These are phyloP conservation scores for Binderoboletus segoi DNA, from an alignment of 1,284 basidiomycete species.

Conservation along the genomic window DNA sequence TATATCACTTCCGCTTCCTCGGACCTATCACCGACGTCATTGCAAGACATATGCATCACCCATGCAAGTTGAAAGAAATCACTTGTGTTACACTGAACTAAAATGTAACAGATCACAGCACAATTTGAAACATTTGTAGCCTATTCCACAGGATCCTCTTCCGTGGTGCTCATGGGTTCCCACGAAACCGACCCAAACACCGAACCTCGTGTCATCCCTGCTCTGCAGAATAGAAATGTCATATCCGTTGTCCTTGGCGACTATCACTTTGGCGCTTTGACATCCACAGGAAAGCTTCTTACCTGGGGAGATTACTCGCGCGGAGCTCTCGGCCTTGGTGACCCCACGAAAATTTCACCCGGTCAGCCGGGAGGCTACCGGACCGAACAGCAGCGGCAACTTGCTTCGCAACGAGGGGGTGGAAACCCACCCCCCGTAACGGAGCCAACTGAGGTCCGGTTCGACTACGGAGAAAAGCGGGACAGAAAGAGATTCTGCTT, in stretches of 20 bases:
- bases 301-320: conserved; percentile 83
- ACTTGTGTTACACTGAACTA: conserved; percentile 5
- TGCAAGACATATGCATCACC: conserved; percentile 60
- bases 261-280: conserved; percentile 87
- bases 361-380: conserved; percentile 66
- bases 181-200: conserved; percentile 44
- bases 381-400: conserved; percentile 38
- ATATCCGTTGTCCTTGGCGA: conserved; percentile 89
- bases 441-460: conserved; percentile 70
- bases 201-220: conserved; percentile 63
- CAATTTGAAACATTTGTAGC: conserved; percentile 80
- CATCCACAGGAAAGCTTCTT: conserved; percentile 71
- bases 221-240: conserved; percentile 70
- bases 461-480: conserved; percentile 56
- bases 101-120: conserved; percentile 70
- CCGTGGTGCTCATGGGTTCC: conserved; percentile 67
- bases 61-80: conserved; percentile 50
- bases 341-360: conserved; percentile 52
- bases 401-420: conserved; percentile 34
- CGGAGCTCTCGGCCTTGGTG: conserved; percentile 84
- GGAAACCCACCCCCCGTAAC: conserved; percentile 48
- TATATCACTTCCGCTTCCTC: conserved; percentile 44
- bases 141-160: conserved; percentile 71
- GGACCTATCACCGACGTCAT: conserved; percentile 36
- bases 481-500: conserved; percentile 72